These are phyloP conservation scores for Rhizoclosmatium sp. DNA, from an alignment of 192 early-diverging fungal species.

Conservation along the genomic window DNA sequence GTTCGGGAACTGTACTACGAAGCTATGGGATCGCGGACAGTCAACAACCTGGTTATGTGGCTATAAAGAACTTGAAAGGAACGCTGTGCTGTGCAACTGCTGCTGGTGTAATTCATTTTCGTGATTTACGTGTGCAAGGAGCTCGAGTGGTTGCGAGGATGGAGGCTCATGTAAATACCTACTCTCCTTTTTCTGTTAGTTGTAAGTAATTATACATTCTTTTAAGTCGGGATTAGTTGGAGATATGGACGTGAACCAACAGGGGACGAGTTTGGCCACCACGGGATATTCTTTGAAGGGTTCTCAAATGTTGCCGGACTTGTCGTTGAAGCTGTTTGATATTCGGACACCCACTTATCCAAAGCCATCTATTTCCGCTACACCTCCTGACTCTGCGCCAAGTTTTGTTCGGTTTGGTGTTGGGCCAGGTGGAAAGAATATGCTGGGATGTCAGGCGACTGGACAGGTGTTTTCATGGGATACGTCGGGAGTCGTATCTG, in stretches of 20 bases:
- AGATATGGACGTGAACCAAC: constrained; percentile 82
- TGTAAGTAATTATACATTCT: neutral
- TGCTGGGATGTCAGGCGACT: constrained; percentile 41
- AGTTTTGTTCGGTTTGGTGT: constrained; percentile 68
- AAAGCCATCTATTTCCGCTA: constrained; percentile 74
- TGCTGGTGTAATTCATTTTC: constrained; percentile 68
- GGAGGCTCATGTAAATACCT: constrained; percentile 59
- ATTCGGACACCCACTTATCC: constrained; percentile 75
- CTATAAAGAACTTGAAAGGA: constrained; percentile 67
- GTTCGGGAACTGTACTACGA: constrained; percentile 13
- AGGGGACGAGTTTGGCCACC: constrained; percentile 61
- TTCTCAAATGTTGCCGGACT: constrained; percentile 73
- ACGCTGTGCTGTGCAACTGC: constrained; percentile 70
- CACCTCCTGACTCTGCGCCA: constrained; percentile 22
- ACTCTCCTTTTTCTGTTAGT: neutral
- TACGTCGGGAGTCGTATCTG: neutral
- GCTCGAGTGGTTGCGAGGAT: constrained; percentile 63
- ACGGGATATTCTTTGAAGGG: constrained; percentile 43
- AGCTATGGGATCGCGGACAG: neutral
- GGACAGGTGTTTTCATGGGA: constrained; percentile 49
- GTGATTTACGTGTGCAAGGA: constrained; percentile 70
- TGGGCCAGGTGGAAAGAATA: constrained; percentile 72
- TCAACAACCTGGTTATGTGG: constrained; percentile 45
- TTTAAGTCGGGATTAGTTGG: constrained; percentile 70
- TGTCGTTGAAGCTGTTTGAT: constrained; percentile 84